Percentiles rank a stretch among this genome's conserved stretches.
phyloP scores from a whole-genome alignment of 306 rosid species.

The Phaseolus lunatus region DNA sequence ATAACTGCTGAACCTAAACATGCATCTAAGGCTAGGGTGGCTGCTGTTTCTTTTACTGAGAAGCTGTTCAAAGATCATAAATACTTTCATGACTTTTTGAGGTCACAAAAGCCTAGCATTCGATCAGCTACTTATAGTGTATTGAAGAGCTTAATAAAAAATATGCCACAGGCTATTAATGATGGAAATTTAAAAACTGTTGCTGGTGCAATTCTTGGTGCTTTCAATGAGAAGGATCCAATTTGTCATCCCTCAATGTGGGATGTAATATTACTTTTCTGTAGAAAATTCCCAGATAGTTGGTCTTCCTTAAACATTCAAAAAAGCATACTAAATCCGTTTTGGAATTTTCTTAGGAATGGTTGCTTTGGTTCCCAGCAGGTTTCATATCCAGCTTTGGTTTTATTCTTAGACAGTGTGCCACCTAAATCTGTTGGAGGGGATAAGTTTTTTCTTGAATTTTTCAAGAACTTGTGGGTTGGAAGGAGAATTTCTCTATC shows the following conservation, averaged over 20 bases:
- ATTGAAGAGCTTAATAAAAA: conserved; percentile 77
- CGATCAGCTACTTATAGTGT: conserved; percentile 86
- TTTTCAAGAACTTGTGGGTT: conserved; percentile 81
- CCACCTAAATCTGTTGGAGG: conserved; percentile 77
- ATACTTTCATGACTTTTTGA: conserved; percentile 68
- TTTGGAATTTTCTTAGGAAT: conserved; percentile 87
- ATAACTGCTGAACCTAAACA: conserved; percentile 68
- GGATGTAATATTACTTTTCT: conserved; percentile 84
- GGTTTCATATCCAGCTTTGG: conserved; percentile 84
- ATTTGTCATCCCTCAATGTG: conserved; percentile 90
- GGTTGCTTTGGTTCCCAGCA: conserved; percentile 93
- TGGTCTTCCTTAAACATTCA: conserved; percentile 84
- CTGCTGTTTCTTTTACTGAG: conserved; percentile 81
- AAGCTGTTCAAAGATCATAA: conserved; percentile 78
- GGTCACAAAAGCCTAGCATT: conserved; percentile 74
- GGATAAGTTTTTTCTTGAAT: conserved; percentile 74
- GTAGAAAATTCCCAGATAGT: conserved; percentile 75
- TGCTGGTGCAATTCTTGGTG: conserved; percentile 79
- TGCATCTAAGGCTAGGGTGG: conserved; percentile 75
- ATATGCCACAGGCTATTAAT: conserved; percentile 74
- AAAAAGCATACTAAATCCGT: conserved; percentile 71
- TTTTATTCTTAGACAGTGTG: conserved; percentile 71
- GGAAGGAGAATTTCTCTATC: conserved; percentile 71
- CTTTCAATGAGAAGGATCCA: conserved; percentile 90
- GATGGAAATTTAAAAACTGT: conserved; percentile 76